Evolutionary conservation across 495 filamentous ascomycete species (phyloP), one percentile per base, ranked within the genome.

Genomic region (Coniosporium apollinis): DNA sequence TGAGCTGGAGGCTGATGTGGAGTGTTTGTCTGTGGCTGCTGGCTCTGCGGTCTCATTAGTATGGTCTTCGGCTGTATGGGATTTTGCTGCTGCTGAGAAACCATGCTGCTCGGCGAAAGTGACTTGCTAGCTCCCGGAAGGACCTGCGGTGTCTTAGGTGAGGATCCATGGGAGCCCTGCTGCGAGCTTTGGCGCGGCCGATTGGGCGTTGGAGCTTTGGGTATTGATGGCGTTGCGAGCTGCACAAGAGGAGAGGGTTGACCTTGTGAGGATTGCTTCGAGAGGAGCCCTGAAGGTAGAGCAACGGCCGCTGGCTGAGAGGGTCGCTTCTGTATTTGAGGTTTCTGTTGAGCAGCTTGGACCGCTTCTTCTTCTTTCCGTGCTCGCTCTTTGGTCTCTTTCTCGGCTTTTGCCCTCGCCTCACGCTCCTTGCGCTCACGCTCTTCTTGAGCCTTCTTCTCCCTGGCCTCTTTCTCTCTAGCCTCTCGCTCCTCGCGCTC

Each of bases 191-290:
- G 82, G 13, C 84, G 74, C 22, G 70, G 62, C 30, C 79, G 76
- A 38, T 69, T 74, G 10, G 84, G 81, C 16, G 82, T 86, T 3
- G 82, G 70, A 28, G 73, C 72, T 52, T 94, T 94, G 1, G 87
- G 78, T 26, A 91, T 58, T 24, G 72, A 73, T 4, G 89, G 86
- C 4, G 81, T 86, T 15, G 82, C 76, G 42, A 81, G 65, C 19
- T 75, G 56, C 22, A 85, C 63, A 48, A 79, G 79, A 10, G 91
- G 91, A 15, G 89, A 96, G 14, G 71, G 70, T 41, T 73, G 65
- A 14, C 58, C 50, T 34, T 58, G 48, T 17, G 55, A 44, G 17
- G 58, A 55, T 20, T 62, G 55, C 13, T 66, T 48, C 33, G 58
- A 53, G 38, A 71, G 56, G 57, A 81, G 42, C 55, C 60, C 49